A percentile compares a stretch with the other conserved stretches of the same genome.
These are phyloP conservation scores for Ascocoryne sarcoides DNA, from an alignment of 2,329 filamentous ascomycete genomes.

Conservation along the genomic window DNA sequence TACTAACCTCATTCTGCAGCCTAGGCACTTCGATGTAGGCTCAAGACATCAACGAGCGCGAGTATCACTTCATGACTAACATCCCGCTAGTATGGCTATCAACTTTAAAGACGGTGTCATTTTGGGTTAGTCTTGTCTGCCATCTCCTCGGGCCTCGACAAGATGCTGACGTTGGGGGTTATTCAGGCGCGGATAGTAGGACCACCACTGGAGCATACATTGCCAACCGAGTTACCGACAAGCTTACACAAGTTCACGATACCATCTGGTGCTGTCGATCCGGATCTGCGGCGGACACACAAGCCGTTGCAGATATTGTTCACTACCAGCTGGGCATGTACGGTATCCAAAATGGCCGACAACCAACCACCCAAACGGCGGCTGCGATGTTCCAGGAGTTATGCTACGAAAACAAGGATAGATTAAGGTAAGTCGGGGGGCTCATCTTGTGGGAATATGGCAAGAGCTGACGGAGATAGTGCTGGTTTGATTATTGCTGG, in stretches of 20 bases:
- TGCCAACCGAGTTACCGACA: constrained; percentile 97
- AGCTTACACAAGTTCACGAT: constrained; percentile 95
- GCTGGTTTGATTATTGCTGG: constrained; percentile 98
- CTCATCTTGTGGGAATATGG: neutral
- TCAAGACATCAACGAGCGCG: too few species aligned
- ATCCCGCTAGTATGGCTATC: constrained; percentile 74
- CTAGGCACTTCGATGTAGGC: constrained; percentile 57
- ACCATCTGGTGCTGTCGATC: constrained; percentile 99
- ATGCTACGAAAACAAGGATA: constrained; percentile 96
- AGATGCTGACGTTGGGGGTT: constrained; percentile 9
- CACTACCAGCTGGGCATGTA: constrained; percentile 94
- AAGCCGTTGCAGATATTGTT: constrained; percentile 96
- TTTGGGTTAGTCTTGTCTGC: constrained; percentile 52
- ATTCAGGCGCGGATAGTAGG: constrained; percentile 78
- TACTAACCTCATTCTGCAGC: constrained; percentile 38
- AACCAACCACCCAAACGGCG: constrained; percentile 88
- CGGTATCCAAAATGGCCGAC: constrained; percentile 78
- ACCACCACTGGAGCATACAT: constrained; percentile 98
- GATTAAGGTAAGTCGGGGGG: constrained; percentile 59
- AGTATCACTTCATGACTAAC: too few species aligned
- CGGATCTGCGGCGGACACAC: constrained; percentile 93
- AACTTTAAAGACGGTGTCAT: constrained; percentile 99
- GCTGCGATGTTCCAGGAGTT: constrained; percentile 96
- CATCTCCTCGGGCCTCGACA: too few species aligned
- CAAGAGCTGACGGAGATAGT: constrained; percentile 37